Conservation (phyloP, 2,329 filamentous ascomycete genomes). For the Colletotrichum sp. region DNA sequence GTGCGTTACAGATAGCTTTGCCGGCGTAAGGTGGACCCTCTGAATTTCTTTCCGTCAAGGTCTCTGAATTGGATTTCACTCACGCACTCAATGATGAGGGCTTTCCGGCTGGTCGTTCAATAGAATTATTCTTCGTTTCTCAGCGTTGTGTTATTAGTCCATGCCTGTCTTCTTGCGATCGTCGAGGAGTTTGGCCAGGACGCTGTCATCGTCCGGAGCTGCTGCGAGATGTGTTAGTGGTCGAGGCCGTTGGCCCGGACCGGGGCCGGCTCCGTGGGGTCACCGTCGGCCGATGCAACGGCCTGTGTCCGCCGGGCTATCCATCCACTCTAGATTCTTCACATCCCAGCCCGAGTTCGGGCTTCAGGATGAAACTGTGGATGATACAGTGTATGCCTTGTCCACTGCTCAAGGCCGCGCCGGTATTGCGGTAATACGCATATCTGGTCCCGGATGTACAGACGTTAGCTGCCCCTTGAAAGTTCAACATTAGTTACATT, state of each 20-base stretch:
- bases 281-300: neutral
- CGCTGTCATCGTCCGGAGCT: neutral
- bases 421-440: slow-evolving; percentile 87
- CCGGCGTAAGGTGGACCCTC: neutral
- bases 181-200: slow-evolving; percentile 6
- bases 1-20: slow-evolving; percentile 8
- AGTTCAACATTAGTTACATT: neutral
- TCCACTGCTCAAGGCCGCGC: slow-evolving; percentile 86
- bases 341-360: neutral
- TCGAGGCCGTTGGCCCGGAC: neutral
- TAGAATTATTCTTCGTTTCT: neutral
- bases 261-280: neutral
- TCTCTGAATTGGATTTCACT: neutral
- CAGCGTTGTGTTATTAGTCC: neutral
- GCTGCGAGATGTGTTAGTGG: slow-evolving; percentile 12
- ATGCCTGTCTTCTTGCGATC: neutral
- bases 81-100: neutral
- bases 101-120: neutral
- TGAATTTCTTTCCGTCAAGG: neutral
- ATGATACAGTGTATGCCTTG: slow-evolving; percentile 86
- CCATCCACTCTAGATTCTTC: neutral
- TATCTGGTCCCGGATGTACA: slow-evolving; percentile 80
- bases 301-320: no score
- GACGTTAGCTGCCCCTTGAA: slow-evolving; percentile 51
- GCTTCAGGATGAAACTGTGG: slow-evolving; percentile 67